Evolutionary conservation across 768 basidiomycete genomes (phyloP).

Genomic region (Symmetrospora coprosmae): DNA sequence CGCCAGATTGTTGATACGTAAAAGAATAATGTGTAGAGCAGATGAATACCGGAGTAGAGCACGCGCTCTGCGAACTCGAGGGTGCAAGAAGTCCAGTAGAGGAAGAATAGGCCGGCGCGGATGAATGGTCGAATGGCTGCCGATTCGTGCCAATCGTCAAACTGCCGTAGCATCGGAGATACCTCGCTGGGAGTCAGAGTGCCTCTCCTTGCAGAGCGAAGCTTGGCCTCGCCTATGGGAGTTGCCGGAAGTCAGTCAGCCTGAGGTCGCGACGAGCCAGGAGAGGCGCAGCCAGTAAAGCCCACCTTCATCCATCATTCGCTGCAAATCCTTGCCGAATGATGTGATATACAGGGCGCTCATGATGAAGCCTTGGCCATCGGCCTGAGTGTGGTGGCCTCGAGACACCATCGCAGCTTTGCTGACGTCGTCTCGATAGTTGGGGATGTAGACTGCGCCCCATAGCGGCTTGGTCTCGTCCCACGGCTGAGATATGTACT

Average conservation of each 20-base stretch:
- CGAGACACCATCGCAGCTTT: slow-evolving; percentile 16
- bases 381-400: slow-evolving; percentile 12
- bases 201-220: neutral
- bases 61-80: neutral
- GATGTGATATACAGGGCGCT: neutral
- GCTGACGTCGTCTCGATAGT: neutral
- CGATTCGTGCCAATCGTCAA: neutral
- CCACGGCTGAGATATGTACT: neutral
- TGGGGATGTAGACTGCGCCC: slow-evolving; percentile 7
- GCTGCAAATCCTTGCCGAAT: neutral
- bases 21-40: slow-evolving; percentile 1
- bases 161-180: slow-evolving; percentile 1
- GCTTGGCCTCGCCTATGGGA: neutral
- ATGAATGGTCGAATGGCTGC: neutral
- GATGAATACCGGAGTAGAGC: neutral
- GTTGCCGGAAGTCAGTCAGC: too few relatives aligned
- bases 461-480: slow-evolving; percentile 10
- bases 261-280: too few relatives aligned
- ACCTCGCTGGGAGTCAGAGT: slow-evolving; percentile 1
- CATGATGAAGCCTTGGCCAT: slow-evolving; percentile 19
- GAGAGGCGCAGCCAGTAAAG: too few relatives aligned
- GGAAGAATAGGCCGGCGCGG: neutral
- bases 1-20: neutral
- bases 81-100: neutral
- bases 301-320: slow-evolving; percentile 16